A percentile compares a stretch with the other conserved stretches of the same genome.
phyloP scores from a whole-genome alignment of 2,329 filamentous ascomycete genomes.

The Chrysosporium queenslandicum region DNA sequence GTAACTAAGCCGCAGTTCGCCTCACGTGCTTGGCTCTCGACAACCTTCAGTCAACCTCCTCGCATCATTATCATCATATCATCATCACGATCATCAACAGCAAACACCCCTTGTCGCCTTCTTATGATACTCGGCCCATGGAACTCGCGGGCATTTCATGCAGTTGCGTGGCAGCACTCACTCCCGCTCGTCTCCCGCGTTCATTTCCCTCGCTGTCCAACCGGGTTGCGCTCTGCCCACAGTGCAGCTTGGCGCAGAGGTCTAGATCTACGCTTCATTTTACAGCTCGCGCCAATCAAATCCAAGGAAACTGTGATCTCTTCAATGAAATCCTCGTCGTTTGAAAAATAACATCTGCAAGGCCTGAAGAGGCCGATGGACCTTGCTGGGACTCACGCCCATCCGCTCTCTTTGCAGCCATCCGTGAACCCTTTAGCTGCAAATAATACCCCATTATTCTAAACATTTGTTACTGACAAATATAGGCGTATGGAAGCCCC shows the following conservation, averaged over 20 bases:
- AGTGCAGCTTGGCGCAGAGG: background rate
- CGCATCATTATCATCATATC: no score
- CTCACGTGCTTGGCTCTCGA: background rate
- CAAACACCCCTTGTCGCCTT: no score
- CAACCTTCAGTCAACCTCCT: no score
- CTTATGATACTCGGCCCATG: no score
- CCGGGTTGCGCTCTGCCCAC: background rate
- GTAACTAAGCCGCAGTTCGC: background rate
- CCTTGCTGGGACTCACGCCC: no score
- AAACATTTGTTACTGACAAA: slow-evolving; percentile 20
- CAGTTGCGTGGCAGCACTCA: background rate
- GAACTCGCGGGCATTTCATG: no score
- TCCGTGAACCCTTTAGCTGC: slow-evolving; percentile 12
- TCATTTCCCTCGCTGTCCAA: slow-evolving; percentile 3
- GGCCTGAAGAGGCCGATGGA: no score
- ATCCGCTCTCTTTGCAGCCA: slow-evolving; percentile 11
- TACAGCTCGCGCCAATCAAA: background rate
- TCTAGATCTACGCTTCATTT: slow-evolving; percentile 4
- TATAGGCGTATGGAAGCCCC: slow-evolving; percentile 20
- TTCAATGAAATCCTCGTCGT: background rate
- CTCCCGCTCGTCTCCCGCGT: background rate
- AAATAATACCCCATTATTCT: slow-evolving; percentile 20
- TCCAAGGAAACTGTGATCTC: background rate
- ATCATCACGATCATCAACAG: no score
- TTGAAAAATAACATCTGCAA: no score